Evolutionary conservation across 768 basidiomycete genomes (phyloP), one percentile per base, ranked within the genome.

Genomic region (Kwoniella pini): DNA sequence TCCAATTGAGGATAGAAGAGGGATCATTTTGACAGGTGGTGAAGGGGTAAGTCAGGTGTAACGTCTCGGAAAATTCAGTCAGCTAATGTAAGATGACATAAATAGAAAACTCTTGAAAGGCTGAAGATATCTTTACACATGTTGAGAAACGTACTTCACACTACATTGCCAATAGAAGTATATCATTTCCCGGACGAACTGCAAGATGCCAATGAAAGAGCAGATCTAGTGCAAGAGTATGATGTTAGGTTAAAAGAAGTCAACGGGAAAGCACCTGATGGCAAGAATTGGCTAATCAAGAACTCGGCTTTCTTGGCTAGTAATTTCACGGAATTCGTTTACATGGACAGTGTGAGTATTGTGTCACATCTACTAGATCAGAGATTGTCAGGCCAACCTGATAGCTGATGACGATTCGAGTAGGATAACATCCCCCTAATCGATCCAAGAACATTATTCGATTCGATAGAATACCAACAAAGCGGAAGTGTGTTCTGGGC

Each of bases 401-500:
- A 26, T 42, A 21, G 17, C 19, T 15, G 17, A 33, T 6, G 33
- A 7, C 42, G 53, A 55, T 40, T 59, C 53, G 19, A 10, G 22
- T 31, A 75, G 73, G 81, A 82, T 71, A 81, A 80, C 54, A 68
- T 81, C 22, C 77, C 78, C 0, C 63, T 81, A 4, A 55, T 68
- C 9, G 79, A 81, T 51, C 81, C 80, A 0, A 64, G 62, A 21
- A 64, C 63, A 49, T 72, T 81, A 24, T 82, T 82, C 59, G 75
- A 80, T 28, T 67, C 69, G 13, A 64, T 75, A 7, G 62, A 74
- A 21, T 81, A 79, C 65, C 57, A 65, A 39, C 52, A 74, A 22
- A 62, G 73, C 21, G 77, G 78, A 19, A 74, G 73, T 24, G 81
- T 81, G 15, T 80, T 82, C 65, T 82, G 81, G 81, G 77, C 80